Percentiles rank a stretch among this genome's conserved stretches.
Evolutionary conservation across 2,329 filamentous ascomycete species (phyloP).

Genomic region (Cadophora malorum): DNA sequence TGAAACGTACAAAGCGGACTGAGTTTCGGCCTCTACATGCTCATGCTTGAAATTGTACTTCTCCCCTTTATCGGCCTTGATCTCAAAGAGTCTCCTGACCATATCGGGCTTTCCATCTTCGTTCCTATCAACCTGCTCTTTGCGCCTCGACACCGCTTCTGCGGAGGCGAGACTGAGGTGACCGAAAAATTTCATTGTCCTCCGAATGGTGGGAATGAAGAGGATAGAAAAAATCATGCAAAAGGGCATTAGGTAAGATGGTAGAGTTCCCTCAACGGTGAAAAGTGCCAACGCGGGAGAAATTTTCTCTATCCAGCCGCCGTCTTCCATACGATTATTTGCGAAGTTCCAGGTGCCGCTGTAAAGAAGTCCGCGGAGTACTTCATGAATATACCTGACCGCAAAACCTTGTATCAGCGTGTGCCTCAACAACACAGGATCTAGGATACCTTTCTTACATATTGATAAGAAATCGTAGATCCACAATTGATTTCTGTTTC

Average conservation of each 20-base stretch:
- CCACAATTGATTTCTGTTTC: conserved; percentile 1
- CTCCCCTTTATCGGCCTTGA: background rate
- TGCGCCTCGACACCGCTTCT: background rate
- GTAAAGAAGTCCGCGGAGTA: background rate
- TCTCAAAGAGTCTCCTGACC: background rate
- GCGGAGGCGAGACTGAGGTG: background rate
- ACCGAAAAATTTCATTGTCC: background rate
- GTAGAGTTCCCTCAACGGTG: background rate
- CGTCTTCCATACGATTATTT: background rate
- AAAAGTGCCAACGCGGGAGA: background rate
- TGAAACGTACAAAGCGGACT: background rate
- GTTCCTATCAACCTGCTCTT: background rate
- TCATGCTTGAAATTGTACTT: background rate
- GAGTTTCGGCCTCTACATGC: background rate
- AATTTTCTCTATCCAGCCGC: background rate
- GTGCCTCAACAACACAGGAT: background rate
- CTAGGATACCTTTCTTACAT: background rate
- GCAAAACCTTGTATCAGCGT: background rate
- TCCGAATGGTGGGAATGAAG: background rate
- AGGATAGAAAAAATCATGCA: background rate
- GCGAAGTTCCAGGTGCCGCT: background rate
- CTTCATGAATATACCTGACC: background rate
- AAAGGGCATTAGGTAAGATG: background rate
- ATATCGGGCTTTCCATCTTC: background rate
- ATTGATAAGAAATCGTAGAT: background rate